phyloP scores from a whole-genome alignment of 192 early-diverging fungal genomes.

The Irineochytrium annulatum region DNA sequence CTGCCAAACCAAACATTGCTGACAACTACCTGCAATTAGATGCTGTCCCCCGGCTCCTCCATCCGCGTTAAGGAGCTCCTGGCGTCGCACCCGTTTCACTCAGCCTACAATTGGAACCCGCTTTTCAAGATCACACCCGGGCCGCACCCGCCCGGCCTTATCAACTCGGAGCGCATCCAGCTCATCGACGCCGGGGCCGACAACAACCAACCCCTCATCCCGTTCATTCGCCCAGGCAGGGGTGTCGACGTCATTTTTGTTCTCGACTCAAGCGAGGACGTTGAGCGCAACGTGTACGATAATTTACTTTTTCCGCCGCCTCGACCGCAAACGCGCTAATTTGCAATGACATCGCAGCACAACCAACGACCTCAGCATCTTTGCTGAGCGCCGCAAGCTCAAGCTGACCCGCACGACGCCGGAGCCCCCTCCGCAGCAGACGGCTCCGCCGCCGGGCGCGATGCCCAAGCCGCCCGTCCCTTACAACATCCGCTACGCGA shows the following conservation, averaged over 20 bases:
- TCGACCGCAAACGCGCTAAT: not conserved
- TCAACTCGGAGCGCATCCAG: constrained; percentile 39
- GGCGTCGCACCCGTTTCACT: constrained; percentile 10
- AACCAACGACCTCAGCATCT: constrained; percentile 10
- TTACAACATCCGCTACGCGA: constrained; percentile 4
- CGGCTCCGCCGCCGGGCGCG: not conserved
- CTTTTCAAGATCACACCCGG: constrained; percentile 18
- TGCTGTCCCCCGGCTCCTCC: constrained; percentile 15
- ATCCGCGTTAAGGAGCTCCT: constrained; percentile 8
- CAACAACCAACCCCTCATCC: constrained; percentile 78
- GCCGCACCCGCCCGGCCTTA: constrained; percentile 18
- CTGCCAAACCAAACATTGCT: not conserved
- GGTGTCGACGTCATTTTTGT: constrained; percentile 68
- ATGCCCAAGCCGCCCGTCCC: not conserved
- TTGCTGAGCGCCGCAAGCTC: constrained; percentile 8
- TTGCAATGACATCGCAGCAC: constrained; percentile 9
- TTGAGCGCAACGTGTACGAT: constrained; percentile 42
- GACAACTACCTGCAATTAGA: constrained; percentile 8
- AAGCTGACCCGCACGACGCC: constrained; percentile 13
- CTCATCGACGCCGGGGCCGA: constrained; percentile 71
- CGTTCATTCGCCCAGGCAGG: constrained; percentile 60
- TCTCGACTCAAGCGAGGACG: constrained; percentile 70
- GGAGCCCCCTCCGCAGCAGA: not conserved
- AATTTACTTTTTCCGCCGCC: not conserved
- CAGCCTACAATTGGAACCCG: constrained; percentile 26